Evolutionary conservation across 257 asterid species (phyloP), one percentile per base, ranked within the genome.

Genomic region (Datura wrightii): DNA sequence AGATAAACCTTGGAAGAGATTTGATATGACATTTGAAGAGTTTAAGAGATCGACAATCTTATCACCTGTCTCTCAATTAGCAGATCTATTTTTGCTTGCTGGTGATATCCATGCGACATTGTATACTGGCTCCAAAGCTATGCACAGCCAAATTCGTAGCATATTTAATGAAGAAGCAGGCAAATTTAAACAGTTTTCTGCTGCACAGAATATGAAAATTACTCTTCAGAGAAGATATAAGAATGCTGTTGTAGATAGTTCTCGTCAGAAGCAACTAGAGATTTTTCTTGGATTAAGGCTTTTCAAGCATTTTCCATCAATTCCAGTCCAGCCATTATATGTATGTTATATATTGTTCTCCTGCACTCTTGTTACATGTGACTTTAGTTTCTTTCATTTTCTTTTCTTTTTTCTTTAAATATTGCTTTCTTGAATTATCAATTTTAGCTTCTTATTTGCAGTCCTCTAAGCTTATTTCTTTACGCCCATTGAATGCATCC

Each of bases 101-200:
- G 99, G 99, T 84, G 99, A 96, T 88, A 94, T 92, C 86, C 99
- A 96, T 74, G 99, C 99, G 46, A 96, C 99, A 6, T 69, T 96
- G 50, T 96, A 96, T 86, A 94, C 98, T 80, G 99, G 99, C 82
- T 96, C 99, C 76, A 96, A 94, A 89, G 99, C 99, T 70, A 96
- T 96, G 99, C 99, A 96, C 87, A 96, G 99, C 90, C 99, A 96
- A 92, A 96, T 96, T 86, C 98, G 94, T 86, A 96, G 95, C 97
- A 94, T 96, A 88, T 96, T 96, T 87, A 96, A 85, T 70, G 98
- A 94, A 88, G 99, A 94, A 72, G 91, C 96, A 46, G 99, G 98
- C 84, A 96, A 96, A 84, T 96, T 94, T 89, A 96, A 96, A 86
- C 98, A 96, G 92, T 94, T 94, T 85, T 96, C 99, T 90, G 99